Evolutionary conservation across 441 rosid genomes (phyloP).

Genomic region (Kokia cookei): DNA sequence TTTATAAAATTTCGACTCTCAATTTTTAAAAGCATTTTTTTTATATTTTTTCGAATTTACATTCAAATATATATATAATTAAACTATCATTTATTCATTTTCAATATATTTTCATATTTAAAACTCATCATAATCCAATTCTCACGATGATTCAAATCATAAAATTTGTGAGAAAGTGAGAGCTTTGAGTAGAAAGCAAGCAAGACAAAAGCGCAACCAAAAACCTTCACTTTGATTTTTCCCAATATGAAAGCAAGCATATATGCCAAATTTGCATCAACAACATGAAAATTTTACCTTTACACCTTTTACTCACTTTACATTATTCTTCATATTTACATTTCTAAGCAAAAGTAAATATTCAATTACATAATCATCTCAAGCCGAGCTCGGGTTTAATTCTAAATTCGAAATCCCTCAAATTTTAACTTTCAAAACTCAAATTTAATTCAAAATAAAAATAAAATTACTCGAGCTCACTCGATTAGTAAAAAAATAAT

Average conservation of each 20-base stretch:
- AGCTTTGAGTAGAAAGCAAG: slow-evolving; percentile 91
- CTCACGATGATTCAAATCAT: too few species aligned
- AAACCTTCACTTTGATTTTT: slow-evolving; percentile 26
- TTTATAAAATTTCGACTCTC: too few species aligned
- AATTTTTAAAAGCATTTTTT: too few species aligned
- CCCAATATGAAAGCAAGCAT: slow-evolving; percentile 62
- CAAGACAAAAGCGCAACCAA: slow-evolving; percentile 40
- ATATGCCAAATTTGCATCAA: slow-evolving; percentile 35
- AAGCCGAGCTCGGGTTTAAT: not conserved
- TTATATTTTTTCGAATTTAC: too few species aligned
- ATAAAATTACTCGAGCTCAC: not conserved
- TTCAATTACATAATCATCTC: not conserved
- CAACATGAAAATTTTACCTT: not conserved
- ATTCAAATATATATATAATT: too few species aligned
- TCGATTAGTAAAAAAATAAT: too few species aligned
- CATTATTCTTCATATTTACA: slow-evolving; percentile 22
- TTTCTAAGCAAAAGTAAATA: slow-evolving; percentile 30
- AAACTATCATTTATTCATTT: too few species aligned
- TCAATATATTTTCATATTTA: too few species aligned
- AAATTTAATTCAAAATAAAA: not conserved
- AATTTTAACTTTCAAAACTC: not conserved
- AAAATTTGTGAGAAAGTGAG: slow-evolving; percentile 1
- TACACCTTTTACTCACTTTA: slow-evolving; percentile 4
- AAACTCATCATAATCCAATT: too few species aligned
- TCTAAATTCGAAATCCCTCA: not conserved